phyloP scores from a whole-genome alignment of 2,329 filamentous ascomycete genomes.

The Massarina eburnea region DNA sequence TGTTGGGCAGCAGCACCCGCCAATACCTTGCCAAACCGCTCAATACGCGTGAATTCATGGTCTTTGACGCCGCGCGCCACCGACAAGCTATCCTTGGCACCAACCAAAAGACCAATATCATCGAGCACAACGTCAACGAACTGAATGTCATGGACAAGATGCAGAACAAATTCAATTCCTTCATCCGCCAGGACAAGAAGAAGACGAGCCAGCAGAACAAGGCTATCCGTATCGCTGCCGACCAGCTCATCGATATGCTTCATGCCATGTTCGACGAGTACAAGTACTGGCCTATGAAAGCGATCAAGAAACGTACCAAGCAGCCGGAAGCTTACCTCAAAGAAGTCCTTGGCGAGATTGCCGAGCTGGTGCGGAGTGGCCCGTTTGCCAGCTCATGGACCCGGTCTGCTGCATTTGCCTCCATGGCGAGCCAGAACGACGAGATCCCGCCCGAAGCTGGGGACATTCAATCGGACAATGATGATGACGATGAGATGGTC shows the following conservation, averaged over 20 bases:
- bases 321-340: slow-evolving; percentile 95
- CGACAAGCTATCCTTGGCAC: slow-evolving; percentile 49
- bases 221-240: slow-evolving; percentile 83
- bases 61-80: slow-evolving; percentile 45
- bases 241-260: slow-evolving; percentile 83
- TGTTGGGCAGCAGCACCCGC: slow-evolving; percentile 62
- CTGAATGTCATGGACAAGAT: slow-evolving; percentile 23
- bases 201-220: slow-evolving; percentile 61
- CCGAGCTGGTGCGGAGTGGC: slow-evolving; percentile 78
- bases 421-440: slow-evolving; percentile 41
- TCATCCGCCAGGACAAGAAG: slow-evolving; percentile 25
- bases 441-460: slow-evolving; percentile 46
- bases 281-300: slow-evolving; percentile 92
- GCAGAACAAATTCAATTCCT: slow-evolving; percentile 36
- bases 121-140: slow-evolving; percentile 24
- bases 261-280: slow-evolving; percentile 82
- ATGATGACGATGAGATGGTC: slow-evolving; percentile 76
- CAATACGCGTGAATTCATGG: slow-evolving; percentile 46
- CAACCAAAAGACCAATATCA: slow-evolving; percentile 33
- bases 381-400: slow-evolving; percentile 85
- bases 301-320: slow-evolving; percentile 72
- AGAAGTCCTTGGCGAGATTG: slow-evolving; percentile 79
- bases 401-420: slow-evolving; percentile 43
- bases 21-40: slow-evolving; percentile 56
- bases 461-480: slow-evolving; percentile 64